phyloP scores from a whole-genome alignment of 2,329 filamentous ascomycete species.

The Colletotrichum kahawae region DNA sequence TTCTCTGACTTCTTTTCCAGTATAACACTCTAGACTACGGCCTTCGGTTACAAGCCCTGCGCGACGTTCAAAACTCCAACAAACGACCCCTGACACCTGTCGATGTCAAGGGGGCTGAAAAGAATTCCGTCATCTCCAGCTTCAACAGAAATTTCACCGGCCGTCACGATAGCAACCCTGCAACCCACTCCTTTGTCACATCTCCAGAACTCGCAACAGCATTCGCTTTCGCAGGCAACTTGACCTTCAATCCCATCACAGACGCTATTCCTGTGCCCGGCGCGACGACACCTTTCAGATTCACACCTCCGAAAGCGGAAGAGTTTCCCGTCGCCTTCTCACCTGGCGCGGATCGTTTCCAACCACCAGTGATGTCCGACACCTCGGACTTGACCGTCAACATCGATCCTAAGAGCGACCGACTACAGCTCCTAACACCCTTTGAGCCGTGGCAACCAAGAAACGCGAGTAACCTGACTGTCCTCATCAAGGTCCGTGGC shows the following conservation, averaged over 20 bases:
- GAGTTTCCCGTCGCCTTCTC: slow-evolving; percentile 31
- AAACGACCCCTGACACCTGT: slow-evolving; percentile 37
- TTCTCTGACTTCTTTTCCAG: background rate
- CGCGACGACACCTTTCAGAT: slow-evolving; percentile 25
- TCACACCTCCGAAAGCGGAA: slow-evolving; percentile 29
- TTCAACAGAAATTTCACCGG: slow-evolving; percentile 42
- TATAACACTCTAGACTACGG: slow-evolving; percentile 25
- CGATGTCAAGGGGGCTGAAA: slow-evolving; percentile 26
- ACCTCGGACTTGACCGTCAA: slow-evolving; percentile 26
- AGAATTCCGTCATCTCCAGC: slow-evolving; percentile 37
- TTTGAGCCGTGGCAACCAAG: slow-evolving; percentile 31
- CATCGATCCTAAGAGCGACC: slow-evolving; percentile 32
- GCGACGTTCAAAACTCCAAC: slow-evolving; percentile 13
- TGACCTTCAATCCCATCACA: slow-evolving; percentile 35
- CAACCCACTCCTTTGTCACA: slow-evolving; percentile 53
- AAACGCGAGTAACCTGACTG: slow-evolving; percentile 25
- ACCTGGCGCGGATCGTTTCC: slow-evolving; percentile 28
- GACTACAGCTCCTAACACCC: slow-evolving; percentile 31
- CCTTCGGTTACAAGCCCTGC: slow-evolving; percentile 18
- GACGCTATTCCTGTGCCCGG: slow-evolving; percentile 26
- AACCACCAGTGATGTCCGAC: slow-evolving; percentile 26
- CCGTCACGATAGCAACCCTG: slow-evolving; percentile 42
- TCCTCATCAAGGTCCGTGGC: slow-evolving; percentile 38
- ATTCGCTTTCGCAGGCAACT: slow-evolving; percentile 41
- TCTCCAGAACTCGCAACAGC: slow-evolving; percentile 51